These are phyloP conservation scores for Podospora anserina DNA, from an alignment of 495 filamentous ascomycete species.

Conservation along the genomic window DNA sequence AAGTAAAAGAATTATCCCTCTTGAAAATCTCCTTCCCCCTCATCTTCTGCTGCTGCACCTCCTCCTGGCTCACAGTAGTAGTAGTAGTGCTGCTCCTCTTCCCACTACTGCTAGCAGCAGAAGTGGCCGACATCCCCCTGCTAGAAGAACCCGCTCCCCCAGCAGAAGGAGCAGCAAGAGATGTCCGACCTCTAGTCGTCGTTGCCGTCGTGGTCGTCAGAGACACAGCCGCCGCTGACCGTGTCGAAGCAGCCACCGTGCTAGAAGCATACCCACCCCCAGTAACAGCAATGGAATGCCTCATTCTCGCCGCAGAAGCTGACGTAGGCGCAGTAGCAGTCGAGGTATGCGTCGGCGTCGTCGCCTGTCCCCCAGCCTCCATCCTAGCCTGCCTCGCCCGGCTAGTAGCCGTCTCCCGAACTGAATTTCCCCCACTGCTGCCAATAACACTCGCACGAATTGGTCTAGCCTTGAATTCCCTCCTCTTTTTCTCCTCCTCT, in stretches of 20 bases:
- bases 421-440: slow-evolving; percentile 34
- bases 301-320: slow-evolving; percentile 18
- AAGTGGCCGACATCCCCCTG: slow-evolving; percentile 3
- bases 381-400: slow-evolving; percentile 40
- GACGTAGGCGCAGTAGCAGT: not conserved
- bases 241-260: slow-evolving; percentile 14
- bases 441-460: slow-evolving; percentile 42
- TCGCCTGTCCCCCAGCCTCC: slow-evolving; percentile 12
- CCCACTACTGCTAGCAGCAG: slow-evolving; percentile 29
- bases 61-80: slow-evolving; percentile 20
- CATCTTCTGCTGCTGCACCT: slow-evolving; percentile 48
- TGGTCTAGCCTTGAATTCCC: slow-evolving; percentile 64
- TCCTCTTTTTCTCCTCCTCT: slow-evolving; percentile 55
- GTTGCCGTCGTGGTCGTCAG: not conserved
- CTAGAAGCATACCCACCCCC: slow-evolving; percentile 10
- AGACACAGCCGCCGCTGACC: slow-evolving; percentile 14
- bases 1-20: slow-evolving; percentile 49
- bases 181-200: not conserved
- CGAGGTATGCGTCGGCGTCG: not conserved
- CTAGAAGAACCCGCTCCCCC: slow-evolving; percentile 5
- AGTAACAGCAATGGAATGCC: slow-evolving; percentile 17
- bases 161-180: not conserved
- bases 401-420: slow-evolving; percentile 56
- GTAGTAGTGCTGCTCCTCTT: slow-evolving; percentile 26
- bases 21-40: slow-evolving; percentile 62